Evolutionary conservation across 228 moss, liverwort and hornwort genomes (phyloP).

Genomic region (Sphagnum fallax): DNA sequence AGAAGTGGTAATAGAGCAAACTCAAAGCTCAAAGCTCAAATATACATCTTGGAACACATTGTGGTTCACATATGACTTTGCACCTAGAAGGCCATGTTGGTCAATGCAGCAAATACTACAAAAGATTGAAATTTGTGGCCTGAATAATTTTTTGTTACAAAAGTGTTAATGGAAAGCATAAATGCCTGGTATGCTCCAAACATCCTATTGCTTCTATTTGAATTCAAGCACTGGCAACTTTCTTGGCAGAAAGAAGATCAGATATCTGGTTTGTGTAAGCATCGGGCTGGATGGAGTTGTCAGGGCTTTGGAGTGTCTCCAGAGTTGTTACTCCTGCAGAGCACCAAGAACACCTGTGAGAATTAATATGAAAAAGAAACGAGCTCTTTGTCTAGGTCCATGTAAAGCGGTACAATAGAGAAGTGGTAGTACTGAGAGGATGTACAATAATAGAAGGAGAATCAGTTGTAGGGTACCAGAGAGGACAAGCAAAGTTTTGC

Average conservation of each 20-base stretch:
- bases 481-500: slow-evolving; percentile 75
- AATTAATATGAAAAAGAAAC: not conserved
- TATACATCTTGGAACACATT: too few species aligned
- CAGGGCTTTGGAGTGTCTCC: slow-evolving; percentile 44
- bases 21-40: too few species aligned
- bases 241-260: slow-evolving; percentile 65
- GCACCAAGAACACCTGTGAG: not conserved
- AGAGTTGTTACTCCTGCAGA: slow-evolving; percentile 62
- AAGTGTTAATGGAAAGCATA: too few species aligned
- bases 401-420: too few species aligned
- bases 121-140: too few species aligned
- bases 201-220: not conserved
- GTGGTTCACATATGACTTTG: too few species aligned
- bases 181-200: too few species aligned
- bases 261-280: slow-evolving; percentile 75
- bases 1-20: too few species aligned
- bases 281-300: slow-evolving; percentile 63
- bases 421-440: too few species aligned
- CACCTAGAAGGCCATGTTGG: too few species aligned
- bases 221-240: slow-evolving; percentile 32
- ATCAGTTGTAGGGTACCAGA: slow-evolving; percentile 36
- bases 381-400: not conserved
- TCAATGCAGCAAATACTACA: too few species aligned
- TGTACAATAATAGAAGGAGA: not conserved
- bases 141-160: too few species aligned